Base-by-base conservation (phyloP, 805 yeast genomes). In the Monosporozyma servazzii region DNA sequence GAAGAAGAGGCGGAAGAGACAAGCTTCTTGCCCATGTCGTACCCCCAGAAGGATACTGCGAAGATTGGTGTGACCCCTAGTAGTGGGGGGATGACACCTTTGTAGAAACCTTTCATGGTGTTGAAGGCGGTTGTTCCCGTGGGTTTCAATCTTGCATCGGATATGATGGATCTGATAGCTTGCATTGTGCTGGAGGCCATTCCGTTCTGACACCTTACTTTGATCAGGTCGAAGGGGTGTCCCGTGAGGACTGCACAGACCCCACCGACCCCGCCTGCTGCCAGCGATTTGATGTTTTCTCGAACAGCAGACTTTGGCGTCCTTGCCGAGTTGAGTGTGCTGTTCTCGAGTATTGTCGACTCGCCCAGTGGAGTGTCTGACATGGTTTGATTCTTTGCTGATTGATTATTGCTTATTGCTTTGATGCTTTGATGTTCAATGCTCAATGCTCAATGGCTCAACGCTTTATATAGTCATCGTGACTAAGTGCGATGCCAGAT, bases 11-110 rank as follows among this genome's bases (percentile, higher is more conserved):
- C 69, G 3, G 68, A 57, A 1, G 78, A 59, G 2, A 90, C 95
- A 2, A 91, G 53, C 56, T 80, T 80, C 71, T 88, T 89, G 55
- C 98, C 98, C 49, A 88, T 75, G 64, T 89, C 97, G 69, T 93
- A 91, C 63, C 98, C 98, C 98, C 99, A 91, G 73, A 91, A 91
- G 1, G 96, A 86, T 23, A 93, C 93, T 2, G 98, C 98, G 74
- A 93, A 93, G 87, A 91, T 93, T 29, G 99, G 99, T 0, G 98
- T 93, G 21, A 91, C 97, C 23, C 99, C 99, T n/a, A 87, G 65
- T 49, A 91, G 71, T 3, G 99, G 99, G 13, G 98, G 96, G 11
- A 86, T 75, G 31, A 93, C 97, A 53, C 99, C 99, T 63, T 95
- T 75, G 70, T 91, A 91, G 57, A 91, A 80, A 1, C 98, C 97